A percentile compares a stretch with the other conserved stretches of the same genome.
These are phyloP conservation scores for Solioccasus polychromus DNA, from an alignment of 768 basidiomycete genomes.

Conservation along the genomic window DNA sequence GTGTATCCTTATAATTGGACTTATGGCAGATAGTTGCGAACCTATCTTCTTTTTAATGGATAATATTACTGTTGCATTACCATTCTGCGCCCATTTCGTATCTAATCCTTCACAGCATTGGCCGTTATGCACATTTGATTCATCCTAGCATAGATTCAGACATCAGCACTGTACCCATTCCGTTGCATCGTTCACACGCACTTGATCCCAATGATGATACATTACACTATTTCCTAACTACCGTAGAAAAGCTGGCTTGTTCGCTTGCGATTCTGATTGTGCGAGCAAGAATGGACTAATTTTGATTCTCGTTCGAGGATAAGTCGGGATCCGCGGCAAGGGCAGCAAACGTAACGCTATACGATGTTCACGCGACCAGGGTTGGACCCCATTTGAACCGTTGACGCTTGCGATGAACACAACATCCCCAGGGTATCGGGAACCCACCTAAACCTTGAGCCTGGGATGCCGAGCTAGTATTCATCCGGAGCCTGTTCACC, in stretches of 20 bases:
- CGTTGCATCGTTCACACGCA: slow-evolving; percentile 31
- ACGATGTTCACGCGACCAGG: too few relatives aligned
- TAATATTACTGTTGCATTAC: slow-evolving; percentile 24
- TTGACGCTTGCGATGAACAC: too few relatives aligned
- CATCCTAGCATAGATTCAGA: slow-evolving; percentile 37
- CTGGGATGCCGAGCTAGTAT: slow-evolving; percentile 11
- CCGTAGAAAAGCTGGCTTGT: slow-evolving; percentile 24
- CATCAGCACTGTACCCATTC: slow-evolving; percentile 35
- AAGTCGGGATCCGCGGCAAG: slow-evolving; percentile 21
- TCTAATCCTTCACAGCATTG: slow-evolving; percentile 32
- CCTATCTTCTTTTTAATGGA: slow-evolving; percentile 29
- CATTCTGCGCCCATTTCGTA: slow-evolving; percentile 21
- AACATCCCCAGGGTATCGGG: too few relatives aligned
- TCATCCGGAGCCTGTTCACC: slow-evolving; percentile 8
- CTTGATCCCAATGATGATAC: slow-evolving; percentile 28
- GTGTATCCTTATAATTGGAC: slow-evolving; percentile 37
- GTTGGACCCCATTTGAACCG: slow-evolving; percentile 11
- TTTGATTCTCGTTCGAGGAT: too few relatives aligned
- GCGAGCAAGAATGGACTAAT: slow-evolving; percentile 8
- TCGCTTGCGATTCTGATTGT: slow-evolving; percentile 9
- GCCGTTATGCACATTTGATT: slow-evolving; percentile 28
- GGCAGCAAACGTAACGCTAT: too few relatives aligned
- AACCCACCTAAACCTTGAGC: slow-evolving; percentile 7
- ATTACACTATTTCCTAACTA: slow-evolving; percentile 32
- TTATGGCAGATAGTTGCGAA: slow-evolving; percentile 33